A percentile compares a stretch with the other conserved stretches of the same genome.
phyloP scores from a whole-genome alignment of 257 asterid species.

The Solanum tarapatanum region DNA sequence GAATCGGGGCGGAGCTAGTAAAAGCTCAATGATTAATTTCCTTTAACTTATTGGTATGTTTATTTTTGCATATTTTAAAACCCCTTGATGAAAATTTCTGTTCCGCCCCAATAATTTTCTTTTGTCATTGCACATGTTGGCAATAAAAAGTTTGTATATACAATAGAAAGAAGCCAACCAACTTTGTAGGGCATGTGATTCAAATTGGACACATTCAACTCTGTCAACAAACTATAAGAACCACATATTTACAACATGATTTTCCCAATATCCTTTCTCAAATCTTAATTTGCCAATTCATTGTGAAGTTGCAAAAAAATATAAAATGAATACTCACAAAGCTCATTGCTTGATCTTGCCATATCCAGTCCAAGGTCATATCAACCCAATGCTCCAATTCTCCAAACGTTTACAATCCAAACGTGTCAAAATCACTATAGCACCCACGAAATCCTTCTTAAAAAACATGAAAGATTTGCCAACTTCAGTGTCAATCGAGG shows the following conservation, averaged over 20 bases:
- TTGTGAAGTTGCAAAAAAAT: no score
- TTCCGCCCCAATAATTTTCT: not conserved
- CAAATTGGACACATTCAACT: not conserved
- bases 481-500: conserved; percentile 10
- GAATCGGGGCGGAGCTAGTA: no score
- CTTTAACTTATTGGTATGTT: no score
- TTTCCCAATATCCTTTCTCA: not conserved
- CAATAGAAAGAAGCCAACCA: not conserved
- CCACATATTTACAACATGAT: not conserved
- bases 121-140: not conserved
- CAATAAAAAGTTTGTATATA: no score
- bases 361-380: conserved; percentile 23
- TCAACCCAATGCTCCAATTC: conserved; percentile 42
- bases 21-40: no score
- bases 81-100: no score
- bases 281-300: not conserved
- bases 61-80: no score
- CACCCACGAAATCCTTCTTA: not conserved
- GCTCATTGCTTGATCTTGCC: conserved; percentile 27
- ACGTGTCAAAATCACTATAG: not conserved
- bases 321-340: conserved; percentile 6
- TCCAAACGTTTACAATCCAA: conserved; percentile 26
- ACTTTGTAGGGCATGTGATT: not conserved
- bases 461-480: conserved; percentile 4
- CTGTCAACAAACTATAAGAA: not conserved